Conservation (phyloP, 2,329 filamentous ascomycete genomes). For the Claviceps sp. region DNA sequence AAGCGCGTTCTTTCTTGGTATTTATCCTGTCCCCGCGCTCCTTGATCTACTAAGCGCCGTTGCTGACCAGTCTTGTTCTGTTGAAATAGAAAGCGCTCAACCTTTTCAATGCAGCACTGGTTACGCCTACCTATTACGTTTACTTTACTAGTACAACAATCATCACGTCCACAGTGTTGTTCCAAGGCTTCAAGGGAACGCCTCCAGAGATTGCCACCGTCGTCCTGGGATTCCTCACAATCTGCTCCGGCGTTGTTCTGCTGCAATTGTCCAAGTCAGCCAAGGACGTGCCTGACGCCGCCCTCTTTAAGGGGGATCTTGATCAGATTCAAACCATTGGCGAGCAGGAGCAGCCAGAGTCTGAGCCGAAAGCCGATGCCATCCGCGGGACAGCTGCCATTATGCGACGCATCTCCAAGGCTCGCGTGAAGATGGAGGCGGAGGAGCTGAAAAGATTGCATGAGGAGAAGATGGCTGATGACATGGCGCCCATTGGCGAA, state of each 20-base stretch:
- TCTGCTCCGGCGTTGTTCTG: constrained; percentile 83
- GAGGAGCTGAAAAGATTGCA: constrained; percentile 67
- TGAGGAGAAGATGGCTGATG: constrained; percentile 60
- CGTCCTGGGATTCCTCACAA: constrained; percentile 84
- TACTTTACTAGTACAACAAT: constrained; percentile 96
- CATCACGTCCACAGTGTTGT: constrained; percentile 81
- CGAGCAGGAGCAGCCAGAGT: constrained; percentile 90
- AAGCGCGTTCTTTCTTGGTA: constrained; percentile 23
- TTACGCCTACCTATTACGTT: constrained; percentile 97
- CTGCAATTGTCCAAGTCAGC: constrained; percentile 95
- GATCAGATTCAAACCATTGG: constrained; percentile 93
- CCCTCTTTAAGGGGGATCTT: constrained; percentile 82
- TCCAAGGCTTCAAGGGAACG: constrained; percentile 86
- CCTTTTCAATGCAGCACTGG: constrained; percentile 88
- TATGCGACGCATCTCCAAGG: constrained; percentile 64
- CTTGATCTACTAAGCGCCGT: not conserved
- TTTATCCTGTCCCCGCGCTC: not conserved
- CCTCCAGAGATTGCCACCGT: constrained; percentile 71
- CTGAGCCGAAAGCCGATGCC: constrained; percentile 89
- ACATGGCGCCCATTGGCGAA: constrained; percentile 63
- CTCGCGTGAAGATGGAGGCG: constrained; percentile 64
- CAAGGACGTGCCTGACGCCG: constrained; percentile 89
- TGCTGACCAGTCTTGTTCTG: not conserved
- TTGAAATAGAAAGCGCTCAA: constrained; percentile 88
- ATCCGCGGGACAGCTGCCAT: constrained; percentile 86